A percentile compares a stretch with the other conserved stretches of the same genome.
phyloP scores from a whole-genome alignment of 306 rosid genomes.

The Lathyrus sativus region DNA sequence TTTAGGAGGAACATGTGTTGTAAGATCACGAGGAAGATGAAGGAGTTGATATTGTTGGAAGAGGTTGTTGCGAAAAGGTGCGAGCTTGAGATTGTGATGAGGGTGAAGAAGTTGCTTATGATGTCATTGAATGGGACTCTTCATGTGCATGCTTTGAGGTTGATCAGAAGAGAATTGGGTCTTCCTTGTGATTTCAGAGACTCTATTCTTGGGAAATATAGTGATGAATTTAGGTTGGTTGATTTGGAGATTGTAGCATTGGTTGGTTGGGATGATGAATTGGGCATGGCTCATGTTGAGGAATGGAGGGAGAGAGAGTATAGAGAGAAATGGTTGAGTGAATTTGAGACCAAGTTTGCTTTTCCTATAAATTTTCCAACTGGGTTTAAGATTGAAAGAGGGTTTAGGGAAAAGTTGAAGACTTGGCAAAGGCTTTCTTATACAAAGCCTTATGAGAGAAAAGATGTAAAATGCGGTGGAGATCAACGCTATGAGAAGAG shows the following conservation, averaged over 20 bases:
- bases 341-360: conserved; percentile 66
- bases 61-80: conserved; percentile 41
- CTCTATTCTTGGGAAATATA: conserved; percentile 55
- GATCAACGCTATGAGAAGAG: conserved; percentile 68
- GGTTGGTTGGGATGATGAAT: conserved; percentile 49
- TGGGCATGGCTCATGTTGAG: conserved; percentile 54
- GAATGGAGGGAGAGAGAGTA: conserved; percentile 74
- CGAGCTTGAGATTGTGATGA: conserved; percentile 57
- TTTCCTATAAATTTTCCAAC: conserved; percentile 74
- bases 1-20: conserved; percentile 60
- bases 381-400: conserved; percentile 59
- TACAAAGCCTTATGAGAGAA: conserved; percentile 68
- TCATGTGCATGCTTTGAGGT: conserved; percentile 70
- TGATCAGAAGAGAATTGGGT: conserved; percentile 69
- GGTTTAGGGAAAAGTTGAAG: conserved; percentile 67
- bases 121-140: conserved; percentile 61
- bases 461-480: conserved; percentile 58
- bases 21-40: conserved; percentile 48
- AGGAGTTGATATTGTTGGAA: conserved; percentile 50
- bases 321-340: conserved; percentile 83
- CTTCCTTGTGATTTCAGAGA: conserved; percentile 76
- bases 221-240: conserved; percentile 52
- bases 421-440: conserved; percentile 87
- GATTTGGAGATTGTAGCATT: conserved; percentile 66
- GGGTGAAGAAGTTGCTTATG: conserved; percentile 64